These are phyloP conservation scores for Ascochyta rabiei DNA, from an alignment of 2,329 filamentous ascomycete species.

Conservation along the genomic window DNA sequence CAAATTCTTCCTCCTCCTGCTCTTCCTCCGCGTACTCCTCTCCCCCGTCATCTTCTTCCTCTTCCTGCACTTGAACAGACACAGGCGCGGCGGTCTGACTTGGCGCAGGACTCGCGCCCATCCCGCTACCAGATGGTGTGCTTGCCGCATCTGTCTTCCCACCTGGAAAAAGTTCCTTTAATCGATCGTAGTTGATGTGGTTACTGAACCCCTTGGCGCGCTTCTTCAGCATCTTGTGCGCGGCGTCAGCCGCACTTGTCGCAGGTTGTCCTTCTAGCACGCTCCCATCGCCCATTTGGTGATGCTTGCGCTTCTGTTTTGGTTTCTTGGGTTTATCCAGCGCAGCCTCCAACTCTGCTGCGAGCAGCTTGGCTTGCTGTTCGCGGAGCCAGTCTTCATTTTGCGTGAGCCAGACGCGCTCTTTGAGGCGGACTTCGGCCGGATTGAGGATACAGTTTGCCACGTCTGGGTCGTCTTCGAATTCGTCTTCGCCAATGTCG, in stretches of 20 bases:
- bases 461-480: conserved; percentile 88
- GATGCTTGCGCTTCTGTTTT: conserved; percentile 51
- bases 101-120: conserved; percentile 29
- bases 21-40: conserved; percentile 40
- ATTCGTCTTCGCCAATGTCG: conserved; percentile 79
- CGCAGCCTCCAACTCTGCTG: conserved; percentile 67
- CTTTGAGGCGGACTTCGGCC: conserved; percentile 80
- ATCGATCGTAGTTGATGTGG: conserved; percentile 55
- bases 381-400: conserved; percentile 92
- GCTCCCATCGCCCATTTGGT: conserved; percentile 49
- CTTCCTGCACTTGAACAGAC: conserved; percentile 10
- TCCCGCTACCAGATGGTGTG: conserved; percentile 27
- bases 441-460: conserved; percentile 75
- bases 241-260: conserved; percentile 53
- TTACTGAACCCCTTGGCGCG: conserved; percentile 51
- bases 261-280: conserved; percentile 52
- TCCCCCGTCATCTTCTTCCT: conserved; percentile 25
- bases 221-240: conserved; percentile 54
- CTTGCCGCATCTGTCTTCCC: conserved; percentile 18
- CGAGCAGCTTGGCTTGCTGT: conserved; percentile 82
- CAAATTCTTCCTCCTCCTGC: conserved; percentile 47
- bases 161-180: conserved; percentile 50
- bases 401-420: conserved; percentile 90
- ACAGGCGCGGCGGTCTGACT: conserved; percentile 17
- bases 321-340: conserved; percentile 57